Base-by-base conservation (phyloP, 495 filamentous ascomycete genomes). In the Aspergillus conjunctus region DNA sequence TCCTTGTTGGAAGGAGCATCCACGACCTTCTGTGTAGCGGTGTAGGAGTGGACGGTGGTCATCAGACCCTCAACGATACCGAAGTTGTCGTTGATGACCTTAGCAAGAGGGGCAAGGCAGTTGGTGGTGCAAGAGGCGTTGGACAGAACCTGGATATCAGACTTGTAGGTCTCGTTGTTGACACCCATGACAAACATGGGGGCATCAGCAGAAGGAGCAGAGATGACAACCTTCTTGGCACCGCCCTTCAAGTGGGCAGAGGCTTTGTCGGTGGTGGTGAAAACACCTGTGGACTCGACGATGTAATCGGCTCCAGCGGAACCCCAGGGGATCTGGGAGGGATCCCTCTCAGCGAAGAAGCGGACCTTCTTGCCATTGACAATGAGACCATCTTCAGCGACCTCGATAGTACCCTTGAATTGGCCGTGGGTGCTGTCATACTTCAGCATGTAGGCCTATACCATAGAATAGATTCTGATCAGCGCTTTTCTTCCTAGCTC, bases 141-240 rank as follows among this genome's bases (percentile, higher is more conserved):
- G 81, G 94, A 98, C 82, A 98, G 89, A 79, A 98, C 87, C 67
- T 90, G 81, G 75, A 94, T 84, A 75, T 91, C 88, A 74, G 85
- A 87, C 78, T 88, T 92, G 87, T 98, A 98, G 68, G 78, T 81
- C 77, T 91, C 83, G 79, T 98, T 84, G 86, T 98, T 98, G 80
- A 98, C 94, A 77, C 94, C 94, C 90, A 97, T 96, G 71, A 98
- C 94, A 85, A 94, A 98, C 94, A 98, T 98, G 71, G 94, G 93
- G 70, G 94, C 95, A 86, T 98, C 94, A 61, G 92, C 92, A 66
- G 94, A 98, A 66, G 94, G 94, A 70, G 94, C 94, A 69, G 94
- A 98, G 88, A 98, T 98, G 84, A 98, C 83, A 78, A 98, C 94
- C 85, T 97, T 96, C 91, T 97, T 98, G 76, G 94, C 94, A 77